A percentile compares a stretch with the other conserved stretches of the same genome.
These are phyloP conservation scores for Ilex asprella DNA, from an alignment of 257 asterid species.

Conservation along the genomic window DNA sequence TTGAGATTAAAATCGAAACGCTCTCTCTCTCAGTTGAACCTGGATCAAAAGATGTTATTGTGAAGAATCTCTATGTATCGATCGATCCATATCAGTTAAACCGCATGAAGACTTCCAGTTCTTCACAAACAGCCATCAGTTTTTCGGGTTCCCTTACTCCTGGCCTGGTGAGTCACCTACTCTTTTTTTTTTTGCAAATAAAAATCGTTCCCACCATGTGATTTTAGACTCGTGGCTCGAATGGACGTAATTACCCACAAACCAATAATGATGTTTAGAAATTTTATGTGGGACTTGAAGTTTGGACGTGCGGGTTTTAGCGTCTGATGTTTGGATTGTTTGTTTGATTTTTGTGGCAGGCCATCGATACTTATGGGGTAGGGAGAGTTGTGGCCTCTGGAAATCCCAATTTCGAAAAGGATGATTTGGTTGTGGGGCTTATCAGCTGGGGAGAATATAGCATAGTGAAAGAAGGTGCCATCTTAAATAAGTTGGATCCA, in stretches of 20 bases:
- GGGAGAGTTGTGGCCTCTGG: conserved; percentile 64
- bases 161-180: conserved; percentile 21
- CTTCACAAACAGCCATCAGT: conserved; percentile 35
- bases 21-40: conserved; percentile 10
- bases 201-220: too few relatives aligned
- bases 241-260: too few relatives aligned
- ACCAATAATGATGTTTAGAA: too few relatives aligned
- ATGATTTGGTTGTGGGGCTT: conserved; percentile 57
- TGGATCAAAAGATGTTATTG: conserved; percentile 25
- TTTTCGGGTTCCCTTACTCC: conserved; percentile 36
- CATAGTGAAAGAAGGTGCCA: conserved; percentile 28
- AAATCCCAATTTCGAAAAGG: conserved; percentile 35
- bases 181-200: too few relatives aligned
- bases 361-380: conserved; percentile 51
- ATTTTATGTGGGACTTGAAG: neutral
- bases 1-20: conserved; percentile 22
- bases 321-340: too few relatives aligned
- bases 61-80: conserved; percentile 48
- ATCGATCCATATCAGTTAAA: conserved; percentile 69
- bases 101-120: conserved; percentile 47
- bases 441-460: conserved; percentile 77
- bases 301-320: neutral
- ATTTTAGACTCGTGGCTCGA: too few relatives aligned
- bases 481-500: conserved; percentile 58
- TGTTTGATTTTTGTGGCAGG: conserved; percentile 16